Conservation (phyloP, 345 rosid species). For the Geranium rotundifolium region DNA sequence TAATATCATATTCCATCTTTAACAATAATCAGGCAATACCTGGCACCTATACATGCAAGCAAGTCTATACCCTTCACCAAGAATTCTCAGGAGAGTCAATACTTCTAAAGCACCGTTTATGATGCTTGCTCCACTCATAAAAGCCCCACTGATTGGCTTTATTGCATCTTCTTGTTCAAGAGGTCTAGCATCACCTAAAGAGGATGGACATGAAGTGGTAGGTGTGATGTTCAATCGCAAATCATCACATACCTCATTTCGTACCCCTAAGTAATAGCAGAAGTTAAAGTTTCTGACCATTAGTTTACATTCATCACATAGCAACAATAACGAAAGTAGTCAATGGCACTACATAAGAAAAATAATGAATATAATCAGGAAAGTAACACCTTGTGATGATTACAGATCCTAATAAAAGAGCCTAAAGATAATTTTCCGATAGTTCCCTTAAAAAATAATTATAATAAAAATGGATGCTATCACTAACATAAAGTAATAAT, state of each 20-base stretch:
- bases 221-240: constrained; percentile 47
- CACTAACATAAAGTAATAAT: no score
- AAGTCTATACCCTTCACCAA: constrained; percentile 92
- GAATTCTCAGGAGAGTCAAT: constrained; percentile 59
- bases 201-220: constrained; percentile 28
- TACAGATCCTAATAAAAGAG: no score
- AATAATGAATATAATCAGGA: no score
- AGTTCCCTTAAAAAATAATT: no score
- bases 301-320: constrained; percentile 5
- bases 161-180: constrained; percentile 52
- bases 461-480: no score
- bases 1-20: constrained; percentile 2
- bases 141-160: constrained; percentile 33
- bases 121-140: constrained; percentile 37
- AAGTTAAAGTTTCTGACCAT: constrained; percentile 6
- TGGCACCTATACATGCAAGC: constrained; percentile 78
- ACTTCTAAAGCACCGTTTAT: constrained; percentile 60
- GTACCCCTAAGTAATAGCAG: constrained; percentile 38
- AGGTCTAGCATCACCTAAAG: constrained; percentile 40
- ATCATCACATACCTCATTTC: constrained; percentile 66
- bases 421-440: no score
- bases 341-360: no score
- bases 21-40: constrained; percentile 27
- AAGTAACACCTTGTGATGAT: no score
- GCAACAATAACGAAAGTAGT: not conserved